These are phyloP conservation scores for Colletotrichum sp. DNA, from an alignment of 2,329 filamentous ascomycete species.

Conservation along the genomic window DNA sequence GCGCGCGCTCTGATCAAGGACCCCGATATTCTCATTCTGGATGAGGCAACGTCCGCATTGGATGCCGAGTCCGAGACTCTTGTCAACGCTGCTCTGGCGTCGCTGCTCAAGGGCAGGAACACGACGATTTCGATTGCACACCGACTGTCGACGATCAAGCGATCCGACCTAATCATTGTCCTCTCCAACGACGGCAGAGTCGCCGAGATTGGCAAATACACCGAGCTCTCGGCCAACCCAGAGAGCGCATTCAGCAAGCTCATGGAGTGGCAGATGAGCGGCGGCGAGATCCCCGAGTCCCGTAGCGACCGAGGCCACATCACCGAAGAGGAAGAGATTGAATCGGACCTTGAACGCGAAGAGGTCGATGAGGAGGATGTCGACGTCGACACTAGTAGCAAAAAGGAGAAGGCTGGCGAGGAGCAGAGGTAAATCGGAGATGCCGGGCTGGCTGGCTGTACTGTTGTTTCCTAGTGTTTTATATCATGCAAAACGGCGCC, in stretches of 20 bases:
- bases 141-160: slow-evolving; percentile 93
- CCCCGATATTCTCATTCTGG: slow-evolving; percentile 94
- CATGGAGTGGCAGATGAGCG: slow-evolving; percentile 99
- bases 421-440: neutral
- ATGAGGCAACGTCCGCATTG: slow-evolving; percentile 94
- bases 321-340: slow-evolving; percentile 57
- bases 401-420: slow-evolving; percentile 11
- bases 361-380: slow-evolving; percentile 34
- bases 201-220: slow-evolving; percentile 87
- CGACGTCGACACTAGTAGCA: slow-evolving; percentile 7
- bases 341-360: slow-evolving; percentile 50
- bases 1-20: slow-evolving; percentile 93
- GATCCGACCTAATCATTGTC: slow-evolving; percentile 93
- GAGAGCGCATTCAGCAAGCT: slow-evolving; percentile 89
- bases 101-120: slow-evolving; percentile 83
- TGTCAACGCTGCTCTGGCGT: slow-evolving; percentile 87
- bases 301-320: slow-evolving; percentile 43
- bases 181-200: slow-evolving; percentile 86
- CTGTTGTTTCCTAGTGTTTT: neutral
- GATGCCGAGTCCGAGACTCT: slow-evolving; percentile 97
- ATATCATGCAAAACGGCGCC: neutral
- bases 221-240: slow-evolving; percentile 72
- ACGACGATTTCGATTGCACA: slow-evolving; percentile 99
- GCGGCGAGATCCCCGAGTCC: slow-evolving; percentile 65
- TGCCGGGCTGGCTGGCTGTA: neutral